Evolutionary conservation across 495 filamentous ascomycete genomes (phyloP).

Genomic region (Amniculicola lignicola): DNA sequence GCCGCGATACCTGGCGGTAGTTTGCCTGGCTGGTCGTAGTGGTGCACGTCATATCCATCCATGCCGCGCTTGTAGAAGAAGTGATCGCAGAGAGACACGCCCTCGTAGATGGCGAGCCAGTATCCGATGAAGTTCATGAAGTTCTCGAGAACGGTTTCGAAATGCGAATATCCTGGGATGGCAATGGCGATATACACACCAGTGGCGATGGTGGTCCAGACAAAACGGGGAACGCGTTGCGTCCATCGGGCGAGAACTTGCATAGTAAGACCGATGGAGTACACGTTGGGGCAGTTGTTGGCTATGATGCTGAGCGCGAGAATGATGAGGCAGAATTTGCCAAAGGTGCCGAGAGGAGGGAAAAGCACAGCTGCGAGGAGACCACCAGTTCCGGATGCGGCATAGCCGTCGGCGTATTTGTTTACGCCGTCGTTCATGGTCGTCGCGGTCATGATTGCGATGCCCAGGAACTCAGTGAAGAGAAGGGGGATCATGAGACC

Average conservation of each 20-base stretch:
- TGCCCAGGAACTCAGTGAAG: slow-evolving; percentile 77
- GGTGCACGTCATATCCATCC: slow-evolving; percentile 57
- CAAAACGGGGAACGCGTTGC: slow-evolving; percentile 68
- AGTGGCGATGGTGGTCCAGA: slow-evolving; percentile 70
- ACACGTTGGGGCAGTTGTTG: slow-evolving; percentile 84
- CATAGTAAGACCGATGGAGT: slow-evolving; percentile 73
- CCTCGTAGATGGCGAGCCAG: slow-evolving; percentile 82
- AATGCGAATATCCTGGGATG: slow-evolving; percentile 73
- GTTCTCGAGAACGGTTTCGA: slow-evolving; percentile 67
- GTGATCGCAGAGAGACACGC: slow-evolving; percentile 69
- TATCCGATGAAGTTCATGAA: slow-evolving; percentile 78
- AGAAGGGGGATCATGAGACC: slow-evolving; percentile 70
- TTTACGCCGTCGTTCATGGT: slow-evolving; percentile 28
- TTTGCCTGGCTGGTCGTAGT: slow-evolving; percentile 57
- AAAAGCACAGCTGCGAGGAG: slow-evolving; percentile 62
- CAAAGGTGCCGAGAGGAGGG: slow-evolving; percentile 66
- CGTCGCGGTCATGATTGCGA: slow-evolving; percentile 53
- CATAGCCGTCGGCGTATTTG: slow-evolving; percentile 61
- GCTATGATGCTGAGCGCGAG: slow-evolving; percentile 76
- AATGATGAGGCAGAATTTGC: slow-evolving; percentile 78
- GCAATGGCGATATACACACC: slow-evolving; percentile 70
- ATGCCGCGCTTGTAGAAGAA: slow-evolving; percentile 70
- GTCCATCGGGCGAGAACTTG: slow-evolving; percentile 66
- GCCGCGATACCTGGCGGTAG: slow-evolving; percentile 74
- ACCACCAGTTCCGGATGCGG: slow-evolving; percentile 58